A percentile compares a stretch with the other conserved stretches of the same genome.
phyloP scores from a whole-genome alignment of 2,329 filamentous ascomycete species.

The Colletotrichum tanaceti region DNA sequence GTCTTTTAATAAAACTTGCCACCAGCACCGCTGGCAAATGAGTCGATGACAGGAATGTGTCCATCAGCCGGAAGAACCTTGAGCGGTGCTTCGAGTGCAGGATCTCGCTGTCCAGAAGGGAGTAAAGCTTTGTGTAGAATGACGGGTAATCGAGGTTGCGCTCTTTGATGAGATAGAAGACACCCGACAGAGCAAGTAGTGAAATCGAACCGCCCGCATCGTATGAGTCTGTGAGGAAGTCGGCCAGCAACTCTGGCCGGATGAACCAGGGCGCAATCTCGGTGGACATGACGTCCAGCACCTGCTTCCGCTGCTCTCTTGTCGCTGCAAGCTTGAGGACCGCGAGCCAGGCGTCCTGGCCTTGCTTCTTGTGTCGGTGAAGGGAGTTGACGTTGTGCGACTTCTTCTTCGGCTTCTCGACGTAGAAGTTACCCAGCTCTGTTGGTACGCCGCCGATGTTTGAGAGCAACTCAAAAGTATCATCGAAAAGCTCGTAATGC shows the following conservation, averaged over 20 bases:
- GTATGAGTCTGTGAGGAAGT: slow-evolving; percentile 96
- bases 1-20: slow-evolving; percentile 95
- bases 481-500: slow-evolving; percentile 60
- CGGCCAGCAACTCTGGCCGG: slow-evolving; percentile 89
- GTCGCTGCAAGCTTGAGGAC: slow-evolving; percentile 75
- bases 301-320: slow-evolving; percentile 80
- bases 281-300: slow-evolving; percentile 80
- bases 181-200: slow-evolving; percentile 87
- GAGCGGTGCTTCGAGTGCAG: slow-evolving; percentile 95
- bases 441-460: slow-evolving; percentile 78
- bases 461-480: slow-evolving; percentile 71
- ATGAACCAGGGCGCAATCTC: slow-evolving; percentile 90
- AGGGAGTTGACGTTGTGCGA: slow-evolving; percentile 74
- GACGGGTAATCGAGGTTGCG: slow-evolving; percentile 96
- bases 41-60: slow-evolving; percentile 89
- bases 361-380: slow-evolving; percentile 79
- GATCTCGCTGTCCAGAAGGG: slow-evolving; percentile 84
- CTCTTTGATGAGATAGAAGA: slow-evolving; percentile 94
- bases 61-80: slow-evolving; percentile 90
- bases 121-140: slow-evolving; percentile 95
- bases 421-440: slow-evolving; percentile 77
- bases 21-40: slow-evolving; percentile 92
- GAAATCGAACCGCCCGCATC: slow-evolving; percentile 87
- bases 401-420: slow-evolving; percentile 72
- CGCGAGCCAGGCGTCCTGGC: slow-evolving; percentile 88